phyloP scores from a whole-genome alignment of 176 grass and related monocot genomes.

The Ananas comosus region DNA sequence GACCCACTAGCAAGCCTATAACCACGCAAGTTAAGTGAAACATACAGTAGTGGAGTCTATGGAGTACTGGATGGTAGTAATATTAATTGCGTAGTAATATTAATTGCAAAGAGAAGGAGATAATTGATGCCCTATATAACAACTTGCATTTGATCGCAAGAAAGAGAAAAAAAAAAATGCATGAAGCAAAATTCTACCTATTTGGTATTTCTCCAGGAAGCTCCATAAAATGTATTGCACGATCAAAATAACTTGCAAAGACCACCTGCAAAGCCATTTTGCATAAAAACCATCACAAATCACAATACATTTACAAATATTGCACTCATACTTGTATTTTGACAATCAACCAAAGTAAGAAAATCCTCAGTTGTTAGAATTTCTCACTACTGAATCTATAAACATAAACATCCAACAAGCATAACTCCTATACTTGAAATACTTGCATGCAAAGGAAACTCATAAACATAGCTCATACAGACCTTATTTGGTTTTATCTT shows the following conservation, averaged over 20 bases:
- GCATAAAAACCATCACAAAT: neutral
- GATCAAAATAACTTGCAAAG: slow-evolving; percentile 77
- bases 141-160: neutral
- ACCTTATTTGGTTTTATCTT: no score
- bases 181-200: slow-evolving; percentile 38
- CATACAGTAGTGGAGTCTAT: no score
- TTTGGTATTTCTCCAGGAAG: slow-evolving; percentile 97
- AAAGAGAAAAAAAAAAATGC: slow-evolving; percentile 3
- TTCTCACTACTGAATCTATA: neutral
- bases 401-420: neutral
- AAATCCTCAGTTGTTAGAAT: neutral
- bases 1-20: no score
- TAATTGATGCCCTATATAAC: neutral
- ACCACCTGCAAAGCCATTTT: slow-evolving; percentile 38
- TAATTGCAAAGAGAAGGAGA: neutral
- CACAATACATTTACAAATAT: slow-evolving; percentile 8
- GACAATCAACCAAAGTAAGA: neutral
- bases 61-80: neutral
- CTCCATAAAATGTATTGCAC: slow-evolving; percentile 88
- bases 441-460: no score
- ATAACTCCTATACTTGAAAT: neutral
- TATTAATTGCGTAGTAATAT: no score
- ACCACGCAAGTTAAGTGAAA: no score
- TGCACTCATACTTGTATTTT: neutral
- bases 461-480: no score